Evolutionary conservation across 2,329 filamentous ascomycete species (phyloP).

Genomic region (Pseudogymnoascus sp.): DNA sequence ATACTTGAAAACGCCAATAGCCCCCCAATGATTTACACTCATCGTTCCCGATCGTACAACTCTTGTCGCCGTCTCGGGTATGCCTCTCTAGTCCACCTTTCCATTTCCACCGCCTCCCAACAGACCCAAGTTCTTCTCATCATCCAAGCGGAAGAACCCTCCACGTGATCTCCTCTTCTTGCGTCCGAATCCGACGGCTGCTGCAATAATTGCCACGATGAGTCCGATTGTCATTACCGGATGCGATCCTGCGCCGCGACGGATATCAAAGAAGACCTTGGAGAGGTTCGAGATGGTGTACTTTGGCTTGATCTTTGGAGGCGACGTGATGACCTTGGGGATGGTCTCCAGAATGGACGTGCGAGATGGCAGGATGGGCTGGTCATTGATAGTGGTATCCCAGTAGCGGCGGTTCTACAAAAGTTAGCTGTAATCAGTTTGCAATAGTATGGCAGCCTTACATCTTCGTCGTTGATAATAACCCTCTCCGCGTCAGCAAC

Average conservation of each 20-base stretch:
- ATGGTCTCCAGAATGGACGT: conserved; percentile 33
- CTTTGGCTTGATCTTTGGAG: conserved; percentile 63
- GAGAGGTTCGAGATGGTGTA: conserved; percentile 65
- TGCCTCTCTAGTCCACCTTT: conserved; percentile 39
- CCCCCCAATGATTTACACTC: conserved; percentile 8
- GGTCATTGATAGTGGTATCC: conserved; percentile 84
- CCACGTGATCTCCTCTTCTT: conserved; percentile 46
- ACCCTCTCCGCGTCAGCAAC: conserved; percentile 80
- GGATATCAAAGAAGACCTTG: conserved; percentile 62
- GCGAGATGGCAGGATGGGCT: conserved; percentile 79
- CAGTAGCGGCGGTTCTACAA: conserved; percentile 81
- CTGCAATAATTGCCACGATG: conserved; percentile 48
- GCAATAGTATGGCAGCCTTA: conserved; percentile 41
- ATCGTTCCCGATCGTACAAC: conserved; percentile 10
- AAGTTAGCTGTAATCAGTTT: conserved; percentile 29
- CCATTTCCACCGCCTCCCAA: conserved; percentile 45
- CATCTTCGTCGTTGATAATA: conserved; percentile 94
- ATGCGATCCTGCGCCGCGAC: conserved; percentile 49
- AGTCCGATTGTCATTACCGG: conserved; percentile 50
- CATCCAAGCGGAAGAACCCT: conserved; percentile 55
- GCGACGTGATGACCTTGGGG: conserved; percentile 40
- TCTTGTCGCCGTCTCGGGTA: conserved; percentile 2
- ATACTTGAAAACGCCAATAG: conserved; percentile 6
- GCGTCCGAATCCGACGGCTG: conserved; percentile 44
- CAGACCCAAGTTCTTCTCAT: conserved; percentile 55